phyloP scores from a whole-genome alignment of 2,329 filamentous ascomycete genomes.

The Calonectria crousiana region DNA sequence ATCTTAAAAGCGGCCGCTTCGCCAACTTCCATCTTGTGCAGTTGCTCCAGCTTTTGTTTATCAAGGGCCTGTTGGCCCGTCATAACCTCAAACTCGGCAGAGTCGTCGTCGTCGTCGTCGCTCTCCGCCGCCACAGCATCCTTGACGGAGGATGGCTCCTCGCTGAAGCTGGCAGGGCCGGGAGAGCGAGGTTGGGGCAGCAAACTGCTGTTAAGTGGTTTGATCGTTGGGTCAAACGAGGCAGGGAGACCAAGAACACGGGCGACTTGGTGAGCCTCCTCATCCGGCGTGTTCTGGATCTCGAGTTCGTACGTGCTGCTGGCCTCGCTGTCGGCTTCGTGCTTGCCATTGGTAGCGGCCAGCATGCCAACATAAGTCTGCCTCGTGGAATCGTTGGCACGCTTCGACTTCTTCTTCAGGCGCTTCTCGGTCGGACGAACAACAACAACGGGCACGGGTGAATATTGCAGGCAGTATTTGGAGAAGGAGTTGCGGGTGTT shows the following conservation, averaged over 20 bases:
- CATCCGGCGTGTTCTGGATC: conserved; percentile 66
- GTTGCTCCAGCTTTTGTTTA: conserved; percentile 61
- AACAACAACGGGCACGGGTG: conserved; percentile 91
- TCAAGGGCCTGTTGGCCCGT: conserved; percentile 58
- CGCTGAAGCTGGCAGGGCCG: conserved; percentile 32
- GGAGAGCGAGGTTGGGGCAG: conserved; percentile 26
- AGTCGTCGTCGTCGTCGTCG: conserved; percentile 55
- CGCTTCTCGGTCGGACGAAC: conserved; percentile 89
- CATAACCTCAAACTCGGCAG: conserved; percentile 60
- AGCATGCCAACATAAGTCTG: conserved; percentile 85
- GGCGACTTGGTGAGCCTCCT: conserved; percentile 74
- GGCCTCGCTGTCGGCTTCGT: conserved; percentile 69
- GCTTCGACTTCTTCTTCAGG: conserved; percentile 89
- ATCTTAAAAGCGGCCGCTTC: conserved; percentile 65
- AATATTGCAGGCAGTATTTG: conserved; percentile 95
- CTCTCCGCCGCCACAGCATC: conserved; percentile 52
- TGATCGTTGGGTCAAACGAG: conserved; percentile 73
- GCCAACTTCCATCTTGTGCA: conserved; percentile 71
- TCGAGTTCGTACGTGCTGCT: conserved; percentile 68
- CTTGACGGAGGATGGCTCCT: conserved; percentile 39
- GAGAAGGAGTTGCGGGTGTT: conserved; percentile 85
- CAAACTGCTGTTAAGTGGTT: conserved; percentile 59
- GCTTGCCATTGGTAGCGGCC: conserved; percentile 68
- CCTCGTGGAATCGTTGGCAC: conserved; percentile 79
- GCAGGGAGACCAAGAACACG: conserved; percentile 73